Conservation (phyloP, 345 rosid genomes). For the Clarkia xantiana region DNA sequence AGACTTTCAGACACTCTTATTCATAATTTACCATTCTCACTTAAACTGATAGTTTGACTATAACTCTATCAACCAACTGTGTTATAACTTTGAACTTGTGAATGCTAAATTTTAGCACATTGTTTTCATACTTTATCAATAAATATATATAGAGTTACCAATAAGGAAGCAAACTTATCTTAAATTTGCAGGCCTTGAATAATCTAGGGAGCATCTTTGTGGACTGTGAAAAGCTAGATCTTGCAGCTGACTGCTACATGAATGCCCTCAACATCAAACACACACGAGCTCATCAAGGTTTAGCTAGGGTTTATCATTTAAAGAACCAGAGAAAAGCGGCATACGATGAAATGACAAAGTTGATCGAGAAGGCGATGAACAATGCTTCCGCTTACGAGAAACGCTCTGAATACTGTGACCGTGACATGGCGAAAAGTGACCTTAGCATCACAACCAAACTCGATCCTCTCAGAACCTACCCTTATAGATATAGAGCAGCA, state of each 20-base stretch:
- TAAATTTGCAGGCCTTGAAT: slow-evolving; percentile 61
- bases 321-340: slow-evolving; percentile 77
- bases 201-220: slow-evolving; percentile 79
- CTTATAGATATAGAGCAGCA: slow-evolving; percentile 96
- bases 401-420: slow-evolving; percentile 92
- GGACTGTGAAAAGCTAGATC: slow-evolving; percentile 81
- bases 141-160: too few relatives aligned
- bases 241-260: slow-evolving; percentile 75
- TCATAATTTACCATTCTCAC: too few relatives aligned
- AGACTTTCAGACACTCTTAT: too few relatives aligned
- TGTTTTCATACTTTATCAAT: too few relatives aligned
- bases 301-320: slow-evolving; percentile 78
- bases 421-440: slow-evolving; percentile 80
- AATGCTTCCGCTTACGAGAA: slow-evolving; percentile 93
- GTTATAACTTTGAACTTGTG: too few relatives aligned
- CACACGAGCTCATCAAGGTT: slow-evolving; percentile 94
- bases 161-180: background rate
- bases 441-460: slow-evolving; percentile 62
- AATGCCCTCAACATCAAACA: slow-evolving; percentile 90
- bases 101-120: too few relatives aligned
- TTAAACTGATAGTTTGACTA: too few relatives aligned
- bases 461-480: slow-evolving; percentile 93
- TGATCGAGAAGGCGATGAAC: slow-evolving; percentile 79
- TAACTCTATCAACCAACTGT: too few relatives aligned
- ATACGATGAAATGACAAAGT: slow-evolving; percentile 90